A percentile compares a stretch with the other conserved stretches of the same genome.
phyloP scores from a whole-genome alignment of 1,139 yeast species.

The Geotrichum klebahnii region DNA sequence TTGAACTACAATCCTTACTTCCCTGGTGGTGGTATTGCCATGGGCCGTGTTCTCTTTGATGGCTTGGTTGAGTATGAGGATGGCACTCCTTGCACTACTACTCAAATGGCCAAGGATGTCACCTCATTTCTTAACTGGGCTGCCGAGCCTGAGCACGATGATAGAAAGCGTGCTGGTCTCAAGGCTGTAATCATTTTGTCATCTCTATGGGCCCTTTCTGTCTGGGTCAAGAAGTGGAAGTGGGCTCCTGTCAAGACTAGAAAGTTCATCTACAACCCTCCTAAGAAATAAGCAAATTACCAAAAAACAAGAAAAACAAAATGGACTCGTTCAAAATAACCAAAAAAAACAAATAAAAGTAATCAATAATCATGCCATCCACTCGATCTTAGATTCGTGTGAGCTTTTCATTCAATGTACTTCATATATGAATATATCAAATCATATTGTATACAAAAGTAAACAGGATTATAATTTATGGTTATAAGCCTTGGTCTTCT shows the following conservation, averaged over 20 bases:
- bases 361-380: not conserved
- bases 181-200: constrained; percentile 83
- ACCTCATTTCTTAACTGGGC: constrained; percentile 96
- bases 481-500: constrained; percentile 2
- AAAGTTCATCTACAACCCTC: constrained; percentile 90
- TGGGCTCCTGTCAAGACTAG: constrained; percentile 96
- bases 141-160: constrained; percentile 97
- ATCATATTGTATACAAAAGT: not conserved
- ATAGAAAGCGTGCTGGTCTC: constrained; percentile 93
- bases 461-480: not conserved
- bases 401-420: too few species aligned
- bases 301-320: too few species aligned
- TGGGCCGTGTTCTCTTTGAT: constrained; percentile 97
- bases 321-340: too few species aligned
- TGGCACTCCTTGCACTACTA: constrained; percentile 96
- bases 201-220: constrained; percentile 71
- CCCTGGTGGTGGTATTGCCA: constrained; percentile 99
- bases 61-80: constrained; percentile 97
- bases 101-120: constrained; percentile 99
- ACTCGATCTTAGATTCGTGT: not conserved
- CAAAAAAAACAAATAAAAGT: too few species aligned
- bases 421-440: not conserved
- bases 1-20: constrained; percentile 98
- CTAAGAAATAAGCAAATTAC: constrained; percentile 52
- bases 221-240: constrained; percentile 97